Conservation (phyloP, 345 rosid genomes). For the Rhodomyrtus tomentosa region DNA sequence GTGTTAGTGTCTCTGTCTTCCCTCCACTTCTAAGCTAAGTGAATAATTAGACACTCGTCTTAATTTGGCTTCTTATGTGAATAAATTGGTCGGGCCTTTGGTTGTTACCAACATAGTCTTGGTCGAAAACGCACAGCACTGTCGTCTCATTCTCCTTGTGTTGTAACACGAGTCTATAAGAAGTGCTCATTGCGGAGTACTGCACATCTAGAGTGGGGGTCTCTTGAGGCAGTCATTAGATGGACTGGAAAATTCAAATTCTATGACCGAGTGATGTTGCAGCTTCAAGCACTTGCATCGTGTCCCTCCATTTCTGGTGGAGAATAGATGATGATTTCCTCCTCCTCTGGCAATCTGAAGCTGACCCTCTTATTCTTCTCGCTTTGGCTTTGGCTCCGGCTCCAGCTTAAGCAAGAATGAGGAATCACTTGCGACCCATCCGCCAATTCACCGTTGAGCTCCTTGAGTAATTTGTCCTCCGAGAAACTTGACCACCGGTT, state of each 20-base stretch:
- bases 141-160: not conserved
- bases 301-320: not conserved
- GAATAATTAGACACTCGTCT: not conserved
- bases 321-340: not conserved
- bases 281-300: not conserved
- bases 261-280: not conserved
- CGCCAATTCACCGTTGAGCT: not conserved
- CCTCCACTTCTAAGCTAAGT: not conserved
- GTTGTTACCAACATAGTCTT: not conserved
- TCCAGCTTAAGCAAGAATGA: not conserved
- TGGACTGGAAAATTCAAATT: not conserved
- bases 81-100: not conserved
- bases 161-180: not conserved
- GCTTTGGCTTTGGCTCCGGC: conserved; percentile 12
- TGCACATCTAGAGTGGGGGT: not conserved
- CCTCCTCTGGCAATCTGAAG: conserved; percentile 16
- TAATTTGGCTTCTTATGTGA: not conserved
- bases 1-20: not conserved
- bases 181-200: not conserved
- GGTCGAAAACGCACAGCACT: not conserved
- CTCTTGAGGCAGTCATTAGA: not conserved
- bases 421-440: not conserved
- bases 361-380: conserved; percentile 31
- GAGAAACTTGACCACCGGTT: conserved; percentile 2
- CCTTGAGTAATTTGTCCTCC: not conserved